Base-by-base conservation (phyloP, 805 yeast genomes). In the Nakazawaea molendinolei region DNA sequence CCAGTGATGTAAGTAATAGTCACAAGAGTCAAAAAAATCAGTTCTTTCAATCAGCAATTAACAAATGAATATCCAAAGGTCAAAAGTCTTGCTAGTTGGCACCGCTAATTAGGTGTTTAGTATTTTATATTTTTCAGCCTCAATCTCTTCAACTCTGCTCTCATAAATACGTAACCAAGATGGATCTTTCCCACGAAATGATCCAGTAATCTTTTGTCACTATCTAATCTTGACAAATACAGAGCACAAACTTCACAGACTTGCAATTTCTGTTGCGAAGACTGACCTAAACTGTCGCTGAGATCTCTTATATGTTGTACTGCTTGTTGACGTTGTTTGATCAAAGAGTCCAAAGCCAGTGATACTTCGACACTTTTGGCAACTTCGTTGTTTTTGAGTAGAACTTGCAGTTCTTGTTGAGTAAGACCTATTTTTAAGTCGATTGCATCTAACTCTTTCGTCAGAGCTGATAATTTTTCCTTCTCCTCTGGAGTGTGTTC, bases 211-310 rank as follows among this genome's bases (percentile, higher is more conserved):
- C 97, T 68, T 53, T 87, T 68, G 53, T 89, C 97, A 40, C 82
- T 85, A 55, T 89, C 97, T 38, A 87, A 61, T 42, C 90, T 65
- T 7, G 95, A 83, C 25, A 90, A 62, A 50, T 81, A 86, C 1
- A 95, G 95, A 1, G 95, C 95, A 59, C 97, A 89, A 1, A 76
- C 77, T 44, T 76, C 83, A 58, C 97, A 89, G 1, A 86, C 95
- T 55, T 87, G 96, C 31, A 89, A 64, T 54, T 86, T 85, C 50
- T 89, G 97, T 51, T 84, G 95, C 1, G 92, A 86, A 9, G 87
- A 73, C 47, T 85, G 90, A 2, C 94, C 92, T 6, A 81, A 67
- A 49, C 75, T 78, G 39, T 85, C 95, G 10, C 79, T 70, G 5
- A 82, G 58, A 18, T 63, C 67, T 28, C 81, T 60, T 4, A 82